Conservation (phyloP, 2,329 filamentous ascomycete genomes). For the Botryosphaeria dothidea region DNA sequence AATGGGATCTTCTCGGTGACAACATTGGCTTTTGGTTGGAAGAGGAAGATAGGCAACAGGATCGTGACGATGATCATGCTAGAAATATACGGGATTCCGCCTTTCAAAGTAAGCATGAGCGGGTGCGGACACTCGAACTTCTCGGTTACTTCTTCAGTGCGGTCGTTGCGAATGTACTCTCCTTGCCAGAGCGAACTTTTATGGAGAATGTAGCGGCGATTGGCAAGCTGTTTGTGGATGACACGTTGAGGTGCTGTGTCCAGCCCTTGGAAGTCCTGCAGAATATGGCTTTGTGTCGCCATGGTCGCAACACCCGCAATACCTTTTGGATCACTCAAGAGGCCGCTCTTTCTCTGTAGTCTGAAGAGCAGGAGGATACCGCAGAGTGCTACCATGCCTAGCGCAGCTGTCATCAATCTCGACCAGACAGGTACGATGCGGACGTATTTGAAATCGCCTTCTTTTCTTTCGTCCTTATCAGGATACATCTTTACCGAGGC, state of each 20-base stretch:
- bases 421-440: constrained; percentile 61
- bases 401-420: constrained; percentile 58
- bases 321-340: constrained; percentile 68
- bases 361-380: constrained; percentile 61
- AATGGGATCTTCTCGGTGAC: constrained; percentile 65
- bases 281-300: constrained; percentile 71
- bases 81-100: constrained; percentile 62
- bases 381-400: constrained; percentile 60
- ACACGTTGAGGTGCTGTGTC: constrained; percentile 66
- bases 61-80: constrained; percentile 58
- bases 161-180: constrained; percentile 49
- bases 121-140: constrained; percentile 59
- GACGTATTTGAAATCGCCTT: constrained; percentile 54
- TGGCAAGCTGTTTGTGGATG: constrained; percentile 68
- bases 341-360: constrained; percentile 64
- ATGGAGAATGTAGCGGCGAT: constrained; percentile 67
- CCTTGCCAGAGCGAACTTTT: constrained; percentile 72
- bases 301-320: constrained; percentile 75
- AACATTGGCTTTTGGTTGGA: constrained; percentile 53
- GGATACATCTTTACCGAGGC: constrained; percentile 62
- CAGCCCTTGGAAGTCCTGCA: constrained; percentile 72
- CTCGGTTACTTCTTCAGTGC: constrained; percentile 51
- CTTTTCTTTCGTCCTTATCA: constrained; percentile 48
- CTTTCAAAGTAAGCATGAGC: constrained; percentile 64
- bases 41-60: constrained; percentile 64